Conservation (phyloP, 2,329 filamentous ascomycete species). For the Verticillium tricorpus region DNA sequence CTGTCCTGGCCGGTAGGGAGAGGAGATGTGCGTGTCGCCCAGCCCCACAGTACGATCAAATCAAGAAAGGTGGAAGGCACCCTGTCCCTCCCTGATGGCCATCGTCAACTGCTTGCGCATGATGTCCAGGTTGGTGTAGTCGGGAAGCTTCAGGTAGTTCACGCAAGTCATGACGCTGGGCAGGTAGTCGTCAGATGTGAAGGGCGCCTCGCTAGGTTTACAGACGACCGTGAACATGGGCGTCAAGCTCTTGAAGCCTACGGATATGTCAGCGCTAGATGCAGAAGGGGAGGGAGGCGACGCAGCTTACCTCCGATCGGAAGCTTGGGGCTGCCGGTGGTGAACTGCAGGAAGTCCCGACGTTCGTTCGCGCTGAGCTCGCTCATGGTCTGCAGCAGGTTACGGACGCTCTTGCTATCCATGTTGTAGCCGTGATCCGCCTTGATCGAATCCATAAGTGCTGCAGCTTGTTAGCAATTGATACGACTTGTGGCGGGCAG, state of each 20-base stretch:
- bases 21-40: no score
- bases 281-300: not conserved
- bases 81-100: constrained; percentile 92
- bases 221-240: constrained; percentile 99
- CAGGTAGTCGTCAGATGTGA: constrained; percentile 94
- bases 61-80: constrained; percentile 92
- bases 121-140: constrained; percentile 77
- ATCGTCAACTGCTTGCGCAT: constrained; percentile 75
- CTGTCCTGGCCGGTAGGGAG: not conserved
- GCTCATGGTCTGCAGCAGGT: constrained; percentile 92
- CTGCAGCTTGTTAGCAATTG: constrained; percentile 37
- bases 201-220: constrained; percentile 94
- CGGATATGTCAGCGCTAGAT: not conserved
- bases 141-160: constrained; percentile 96
- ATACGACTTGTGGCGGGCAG: not conserved
- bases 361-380: constrained; percentile 70
- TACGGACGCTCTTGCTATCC: constrained; percentile 93
- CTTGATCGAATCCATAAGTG: constrained; percentile 96
- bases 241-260: constrained; percentile 93
- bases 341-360: constrained; percentile 94
- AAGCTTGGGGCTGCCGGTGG: constrained; percentile 94
- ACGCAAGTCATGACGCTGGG: constrained; percentile 99
- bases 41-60: no score
- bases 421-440: constrained; percentile 98
- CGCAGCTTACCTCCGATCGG: constrained; percentile 78